Evolutionary conservation across 2,329 filamentous ascomycete species (phyloP), one percentile per base, ranked within the genome.

Genomic region (Pyrenophora tritici-repentis): DNA sequence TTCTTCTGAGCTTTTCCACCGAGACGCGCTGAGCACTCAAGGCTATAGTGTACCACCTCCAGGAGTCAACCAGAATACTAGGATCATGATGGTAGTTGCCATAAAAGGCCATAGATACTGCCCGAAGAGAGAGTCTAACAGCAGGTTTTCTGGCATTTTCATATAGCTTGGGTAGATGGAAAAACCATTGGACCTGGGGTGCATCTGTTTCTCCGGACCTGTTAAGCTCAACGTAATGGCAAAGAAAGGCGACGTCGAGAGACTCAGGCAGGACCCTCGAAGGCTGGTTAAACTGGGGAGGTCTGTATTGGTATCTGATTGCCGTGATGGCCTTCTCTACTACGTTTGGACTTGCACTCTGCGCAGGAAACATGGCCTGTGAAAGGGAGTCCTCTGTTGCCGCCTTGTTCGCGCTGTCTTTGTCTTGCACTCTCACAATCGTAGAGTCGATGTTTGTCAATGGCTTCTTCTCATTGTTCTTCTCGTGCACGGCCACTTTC

Each of bases 61-160:
- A 71, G 0, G 68, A 70, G 18, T 72, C 69, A 2, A 68, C 51
- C 6, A 70, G 39, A 17, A 72, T 65, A 10, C 63, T 54, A 1
- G 63, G 50, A 34, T 72, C 63, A n/a, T 61, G 38, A 37, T 70
- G 65, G 3, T 65, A 35, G n/a, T 64, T 66, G 4, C 65, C 67
- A 26, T 63, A 72, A 22, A 65, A 72, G 1, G 67, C 68, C 69
- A 72, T 70, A 9, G 67, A 66, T 1, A 67, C 55, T 37, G 69
- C 67, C 6, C 69, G 67, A 13, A 72, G 63, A 1, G 68, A 68
- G 6, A 69, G 36, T n/a, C 53, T 58, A 9, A 72, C 45, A 1
- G 65, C 65, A 14, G 65, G 62, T 40, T 64, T 66, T 9, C 26
- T 49, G 3, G 61, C 53, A 6, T 53, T 64, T 12, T 49, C 50